Base-by-base conservation (phyloP, 2,329 filamentous ascomycete genomes). In the Fusarium denticulatum region DNA sequence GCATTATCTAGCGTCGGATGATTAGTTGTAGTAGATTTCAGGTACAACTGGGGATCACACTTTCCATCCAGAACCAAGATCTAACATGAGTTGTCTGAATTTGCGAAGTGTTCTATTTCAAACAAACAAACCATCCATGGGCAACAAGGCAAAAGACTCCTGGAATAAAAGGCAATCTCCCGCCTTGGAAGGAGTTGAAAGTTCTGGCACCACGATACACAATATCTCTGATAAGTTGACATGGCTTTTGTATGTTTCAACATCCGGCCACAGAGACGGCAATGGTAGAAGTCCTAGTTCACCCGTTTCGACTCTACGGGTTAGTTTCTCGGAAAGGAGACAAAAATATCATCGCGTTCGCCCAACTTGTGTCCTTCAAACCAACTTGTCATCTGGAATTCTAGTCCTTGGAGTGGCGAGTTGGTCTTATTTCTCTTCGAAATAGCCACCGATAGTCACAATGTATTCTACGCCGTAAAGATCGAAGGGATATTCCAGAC, bases 401-500 rank as follows among this genome's bases (percentile, higher is more conserved):
- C 24, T 28, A 28, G 18, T 46, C 43, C 8, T 11, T 46, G 18
- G 18, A 46, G 13, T 14, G 8, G 18, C 1, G 26, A 22, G 12
- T 14, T 18, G 18, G 6, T 22, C 18, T 46, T 46, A 6, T 1
- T 15, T 22, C 11, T 22, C 6, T 46, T 22, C 6, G 3, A 26
- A 28, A 5, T 7, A 28, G 18, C 6, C 12, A 5, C 3, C 15
- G 3, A 15, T 1, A 28, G 26, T 47, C 20, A 30, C 13, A 30
- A 12, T 47, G 3, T n/a, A 16, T 30, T 22, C 12, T 14, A 30
- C 20, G 6, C 9, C 13, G 8, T 28, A 15, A 15, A 11, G 6
- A 7, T 46, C 1, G 0, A 28, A 28, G 9, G 13, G 3, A 18
- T 49, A 0, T 30, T n/a, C 20, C 28, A 30, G 3, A 30, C n/a